Base-by-base conservation (phyloP, 2,329 filamentous ascomycete genomes). In the Rachicladosporium sp. region DNA sequence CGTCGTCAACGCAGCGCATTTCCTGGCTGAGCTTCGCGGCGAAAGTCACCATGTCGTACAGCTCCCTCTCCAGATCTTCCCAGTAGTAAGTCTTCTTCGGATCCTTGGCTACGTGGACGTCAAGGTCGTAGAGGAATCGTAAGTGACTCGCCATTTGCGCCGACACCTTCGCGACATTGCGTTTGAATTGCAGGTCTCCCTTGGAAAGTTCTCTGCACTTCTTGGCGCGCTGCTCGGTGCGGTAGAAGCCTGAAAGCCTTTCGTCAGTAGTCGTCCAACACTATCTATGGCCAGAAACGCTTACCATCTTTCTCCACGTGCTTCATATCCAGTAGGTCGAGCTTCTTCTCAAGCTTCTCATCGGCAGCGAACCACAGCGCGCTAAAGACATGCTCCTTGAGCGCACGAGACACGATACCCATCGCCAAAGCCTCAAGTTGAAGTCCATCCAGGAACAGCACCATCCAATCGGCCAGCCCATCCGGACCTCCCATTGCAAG, bases 251-350 rank as follows among this genome's bases (percentile, higher is more conserved):
- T 57, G 4, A 19, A 19, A 8, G 8, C 12, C 13, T n/a, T n/a
- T n/a, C 12, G 32, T 49, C 33, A 50, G 39, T 35, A 7, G 13
- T 27, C 7, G 23, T 27, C 27, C 11, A 4, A 6, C 3, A 37
- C 4, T 7, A 31, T 29, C 11, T 31, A 7, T 9, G 2, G 34
- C 15, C 7, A n/a, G 33, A 6, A 11, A 12, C 13, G 9, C 50
- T 40, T 34, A 57, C 55, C 64, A 61, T 67, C 56, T 56, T 59
- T 49, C 50, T 61, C 40, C 51, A 56, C 56, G n/a, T 56, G 53
- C 33, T 59, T 51, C 23, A 58, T 47, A 40, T 68, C 59, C 47
- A 60, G 58, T 37, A 59, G 38, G 33, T 62, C 50, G 37, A 67
- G 53, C 32, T 58, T 55, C 2, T 52, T 34, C 27, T 37, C 32